Percentiles rank a stretch among this genome's conserved stretches.
These are phyloP conservation scores for Salvia miltiorrhiza DNA, from an alignment of 257 asterid species.

Conservation along the genomic window DNA sequence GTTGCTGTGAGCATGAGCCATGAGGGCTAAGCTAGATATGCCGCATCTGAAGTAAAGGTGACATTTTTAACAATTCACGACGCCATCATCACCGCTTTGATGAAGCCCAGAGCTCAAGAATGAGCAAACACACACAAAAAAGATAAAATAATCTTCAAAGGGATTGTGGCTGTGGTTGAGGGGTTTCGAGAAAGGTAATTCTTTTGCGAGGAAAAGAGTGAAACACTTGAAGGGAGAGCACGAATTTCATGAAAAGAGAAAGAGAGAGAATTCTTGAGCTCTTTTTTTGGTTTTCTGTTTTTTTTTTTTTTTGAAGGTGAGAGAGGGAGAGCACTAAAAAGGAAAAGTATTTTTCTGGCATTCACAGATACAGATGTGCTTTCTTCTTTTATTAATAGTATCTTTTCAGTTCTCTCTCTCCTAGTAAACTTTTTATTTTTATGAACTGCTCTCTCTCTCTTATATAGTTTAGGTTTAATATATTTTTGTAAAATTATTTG, in stretches of 20 bases:
- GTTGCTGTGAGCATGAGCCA: conserved; percentile 73
- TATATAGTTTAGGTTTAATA: no score
- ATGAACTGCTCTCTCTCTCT: not conserved
- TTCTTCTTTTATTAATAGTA: conserved; percentile 26
- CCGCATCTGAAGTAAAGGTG: conserved; percentile 22
- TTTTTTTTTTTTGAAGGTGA: not conserved
- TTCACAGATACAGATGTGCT: conserved; percentile 40
- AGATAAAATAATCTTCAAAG: no score
- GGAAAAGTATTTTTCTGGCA: conserved; percentile 54
- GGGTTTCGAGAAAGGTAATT: conserved; percentile 25
- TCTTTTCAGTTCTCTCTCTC: conserved; percentile 21
- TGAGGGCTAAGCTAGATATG: conserved; percentile 19
- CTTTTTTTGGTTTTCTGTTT: not conserved
- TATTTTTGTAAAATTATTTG: no score
- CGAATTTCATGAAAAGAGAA: conserved; percentile 46
- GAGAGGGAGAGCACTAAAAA: conserved; percentile 38
- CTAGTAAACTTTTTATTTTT: not conserved
- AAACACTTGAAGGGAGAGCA: conserved; percentile 28
- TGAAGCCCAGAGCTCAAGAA: conserved; percentile 28
- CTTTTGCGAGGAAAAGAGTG: conserved; percentile 6
- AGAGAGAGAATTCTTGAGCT: conserved; percentile 22
- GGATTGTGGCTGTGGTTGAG: conserved; percentile 4
- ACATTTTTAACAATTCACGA: conserved; percentile 22
- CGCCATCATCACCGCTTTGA: conserved; percentile 24
- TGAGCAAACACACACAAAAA: not conserved